A percentile compares a stretch with the other conserved stretches of the same genome.
These are phyloP conservation scores for Neodidymelliopsis sp. DNA, from an alignment of 2,329 filamentous ascomycete genomes.

Conservation along the genomic window DNA sequence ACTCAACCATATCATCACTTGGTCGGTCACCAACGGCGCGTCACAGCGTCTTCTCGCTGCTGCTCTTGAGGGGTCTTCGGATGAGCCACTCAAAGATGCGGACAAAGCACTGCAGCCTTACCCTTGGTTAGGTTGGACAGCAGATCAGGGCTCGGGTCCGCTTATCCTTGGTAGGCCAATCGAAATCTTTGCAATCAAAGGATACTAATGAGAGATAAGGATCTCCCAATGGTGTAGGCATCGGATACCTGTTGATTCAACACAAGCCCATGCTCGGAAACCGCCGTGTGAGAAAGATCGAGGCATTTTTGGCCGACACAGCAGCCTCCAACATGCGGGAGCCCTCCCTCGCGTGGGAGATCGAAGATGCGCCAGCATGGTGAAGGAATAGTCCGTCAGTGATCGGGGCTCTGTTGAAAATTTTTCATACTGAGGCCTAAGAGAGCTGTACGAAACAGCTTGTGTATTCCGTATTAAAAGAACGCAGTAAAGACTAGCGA, in stretches of 20 bases:
- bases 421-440: too few species aligned
- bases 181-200: not conserved
- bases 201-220: not conserved
- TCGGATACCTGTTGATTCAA: conserved; percentile 10
- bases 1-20: conserved; percentile 11
- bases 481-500: too few species aligned
- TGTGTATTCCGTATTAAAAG: too few species aligned
- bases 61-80: conserved; percentile 1
- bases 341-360: conserved; percentile 5
- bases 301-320: conserved; percentile 7
- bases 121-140: conserved; percentile 3
- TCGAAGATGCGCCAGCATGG: not conserved
- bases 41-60: conserved; percentile 2
- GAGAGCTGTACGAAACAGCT: too few species aligned
- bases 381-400: not conserved
- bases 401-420: too few species aligned
- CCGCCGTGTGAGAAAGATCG: conserved; percentile 4
- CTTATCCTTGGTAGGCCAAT: conserved; percentile 1
- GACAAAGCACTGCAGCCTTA: conserved; percentile 6
- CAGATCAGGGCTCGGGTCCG: not conserved
- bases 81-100: not conserved
- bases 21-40: conserved; percentile 6
- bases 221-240: conserved; percentile 13
- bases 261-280: conserved; percentile 14
- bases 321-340: conserved; percentile 3